These are phyloP conservation scores for Sphaerulina musiva DNA, from an alignment of 2,329 filamentous ascomycete genomes.

Conservation along the genomic window DNA sequence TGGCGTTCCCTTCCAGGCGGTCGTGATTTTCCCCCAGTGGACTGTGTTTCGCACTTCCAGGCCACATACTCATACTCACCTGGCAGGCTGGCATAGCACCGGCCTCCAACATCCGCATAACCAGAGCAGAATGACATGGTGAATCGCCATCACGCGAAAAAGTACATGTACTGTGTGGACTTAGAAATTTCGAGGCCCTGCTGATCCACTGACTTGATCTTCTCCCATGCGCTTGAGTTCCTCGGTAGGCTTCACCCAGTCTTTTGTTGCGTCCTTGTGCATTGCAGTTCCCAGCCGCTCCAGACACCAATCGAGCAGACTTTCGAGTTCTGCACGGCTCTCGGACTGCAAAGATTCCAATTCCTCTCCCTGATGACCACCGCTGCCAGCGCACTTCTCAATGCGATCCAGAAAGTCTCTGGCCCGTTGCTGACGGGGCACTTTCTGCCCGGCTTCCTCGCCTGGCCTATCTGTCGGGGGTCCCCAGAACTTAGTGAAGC, in stretches of 20 bases:
- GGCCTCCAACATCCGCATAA: too few relatives aligned
- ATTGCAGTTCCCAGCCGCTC: constrained; percentile 41
- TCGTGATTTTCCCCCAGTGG: too few relatives aligned
- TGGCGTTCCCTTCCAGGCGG: too few relatives aligned
- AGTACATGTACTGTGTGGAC: background rate
- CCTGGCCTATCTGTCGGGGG: constrained; percentile 23
- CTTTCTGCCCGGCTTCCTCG: constrained; percentile 32
- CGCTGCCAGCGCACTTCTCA: constrained; percentile 18
- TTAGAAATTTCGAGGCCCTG: constrained; percentile 44
- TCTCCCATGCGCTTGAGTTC: constrained; percentile 38
- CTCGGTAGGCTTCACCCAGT: constrained; percentile 40
- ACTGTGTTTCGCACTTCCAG: too few relatives aligned
- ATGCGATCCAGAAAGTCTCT: constrained; percentile 13
- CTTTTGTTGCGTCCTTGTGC: constrained; percentile 40
- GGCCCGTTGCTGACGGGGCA: constrained; percentile 10
- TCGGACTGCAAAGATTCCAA: constrained; percentile 32
- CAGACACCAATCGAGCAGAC: constrained; percentile 41
- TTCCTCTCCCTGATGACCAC: constrained; percentile 24
- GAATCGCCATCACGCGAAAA: background rate
- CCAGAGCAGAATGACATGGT: too few relatives aligned
- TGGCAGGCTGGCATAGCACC: too few relatives aligned
- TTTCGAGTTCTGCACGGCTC: constrained; percentile 38
- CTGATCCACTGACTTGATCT: constrained; percentile 41
- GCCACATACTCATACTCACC: too few relatives aligned
- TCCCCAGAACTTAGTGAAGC: constrained; percentile 35